These are phyloP conservation scores for Fusarium sp. DNA, from an alignment of 2,329 filamentous ascomycete genomes.

Conservation along the genomic window DNA sequence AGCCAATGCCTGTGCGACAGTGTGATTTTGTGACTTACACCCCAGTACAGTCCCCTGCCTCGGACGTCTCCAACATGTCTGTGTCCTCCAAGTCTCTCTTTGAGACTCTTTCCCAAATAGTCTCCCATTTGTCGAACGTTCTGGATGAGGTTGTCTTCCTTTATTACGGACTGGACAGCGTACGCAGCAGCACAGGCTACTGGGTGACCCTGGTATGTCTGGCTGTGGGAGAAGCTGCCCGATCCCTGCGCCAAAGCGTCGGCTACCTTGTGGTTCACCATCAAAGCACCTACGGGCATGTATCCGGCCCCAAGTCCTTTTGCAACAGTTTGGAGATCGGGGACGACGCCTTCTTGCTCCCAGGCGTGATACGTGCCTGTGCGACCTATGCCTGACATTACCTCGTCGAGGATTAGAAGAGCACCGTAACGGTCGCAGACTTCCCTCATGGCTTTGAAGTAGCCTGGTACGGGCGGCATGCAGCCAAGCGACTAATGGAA, in stretches of 20 bases:
- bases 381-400: conserved; percentile 80
- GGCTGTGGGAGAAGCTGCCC: conserved; percentile 68
- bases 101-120: neutral
- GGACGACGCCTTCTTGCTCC: conserved; percentile 69
- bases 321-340: conserved; percentile 77
- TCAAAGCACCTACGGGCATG: conserved; percentile 31
- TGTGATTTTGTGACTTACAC: conserved; percentile 7
- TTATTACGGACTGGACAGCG: conserved; percentile 52
- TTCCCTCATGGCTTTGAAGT: conserved; percentile 66
- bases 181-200: conserved; percentile 58
- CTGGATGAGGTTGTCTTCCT: conserved; percentile 30
- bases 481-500: conserved; percentile 34
- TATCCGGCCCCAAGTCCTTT: conserved; percentile 70
- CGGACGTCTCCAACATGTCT: conserved; percentile 41
- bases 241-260: conserved; percentile 27
- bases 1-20: neutral
- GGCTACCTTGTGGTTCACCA: conserved; percentile 25
- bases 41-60: conserved; percentile 41
- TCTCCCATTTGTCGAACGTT: conserved; percentile 27
- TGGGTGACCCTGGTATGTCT: conserved; percentile 66
- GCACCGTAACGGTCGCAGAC: conserved; percentile 71
- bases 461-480: conserved; percentile 56
- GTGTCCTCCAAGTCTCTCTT: conserved; percentile 18
- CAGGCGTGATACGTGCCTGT: conserved; percentile 75
- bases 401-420: conserved; percentile 70